phyloP scores from a whole-genome alignment of 306 rosid species.

The Prunus salicina region DNA sequence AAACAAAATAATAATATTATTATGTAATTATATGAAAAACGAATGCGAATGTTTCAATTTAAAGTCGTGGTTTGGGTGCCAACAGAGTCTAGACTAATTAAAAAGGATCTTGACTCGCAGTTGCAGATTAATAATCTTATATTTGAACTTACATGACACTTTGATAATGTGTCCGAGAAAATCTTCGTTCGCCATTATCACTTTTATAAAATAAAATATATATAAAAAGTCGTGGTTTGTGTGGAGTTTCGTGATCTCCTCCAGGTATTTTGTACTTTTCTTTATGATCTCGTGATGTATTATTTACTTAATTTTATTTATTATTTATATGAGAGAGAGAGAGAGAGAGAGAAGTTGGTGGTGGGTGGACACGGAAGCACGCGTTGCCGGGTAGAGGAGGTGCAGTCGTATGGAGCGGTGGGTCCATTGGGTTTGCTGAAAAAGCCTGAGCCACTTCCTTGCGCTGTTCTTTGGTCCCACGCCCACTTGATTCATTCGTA shows the following conservation, averaged over 20 bases:
- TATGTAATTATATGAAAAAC: background rate
- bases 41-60: no score
- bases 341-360: background rate
- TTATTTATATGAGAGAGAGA: background rate
- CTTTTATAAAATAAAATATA: no score
- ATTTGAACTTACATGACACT: rapidly evolving
- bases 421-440: slow-evolving; percentile 64
- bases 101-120: rapidly evolving
- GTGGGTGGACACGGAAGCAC: slow-evolving; percentile 61
- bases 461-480: slow-evolving; percentile 37
- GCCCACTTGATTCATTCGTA: background rate
- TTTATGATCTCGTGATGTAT: slow-evolving; percentile 15
- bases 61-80: no score
- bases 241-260: slow-evolving; percentile 21
- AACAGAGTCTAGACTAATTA: rapidly evolving
- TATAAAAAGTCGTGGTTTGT: background rate
- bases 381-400: slow-evolving; percentile 83
- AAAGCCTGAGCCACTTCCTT: slow-evolving; percentile 48
- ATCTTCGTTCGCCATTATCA: rapidly evolving
- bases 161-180: rapidly evolving
- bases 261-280: slow-evolving; percentile 8
- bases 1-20: background rate
- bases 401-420: slow-evolving; percentile 82
- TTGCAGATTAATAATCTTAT: rapidly evolving
- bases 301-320: background rate